These are phyloP conservation scores for Suillus occidentalis DNA, from an alignment of 768 basidiomycete genomes.

Conservation along the genomic window DNA sequence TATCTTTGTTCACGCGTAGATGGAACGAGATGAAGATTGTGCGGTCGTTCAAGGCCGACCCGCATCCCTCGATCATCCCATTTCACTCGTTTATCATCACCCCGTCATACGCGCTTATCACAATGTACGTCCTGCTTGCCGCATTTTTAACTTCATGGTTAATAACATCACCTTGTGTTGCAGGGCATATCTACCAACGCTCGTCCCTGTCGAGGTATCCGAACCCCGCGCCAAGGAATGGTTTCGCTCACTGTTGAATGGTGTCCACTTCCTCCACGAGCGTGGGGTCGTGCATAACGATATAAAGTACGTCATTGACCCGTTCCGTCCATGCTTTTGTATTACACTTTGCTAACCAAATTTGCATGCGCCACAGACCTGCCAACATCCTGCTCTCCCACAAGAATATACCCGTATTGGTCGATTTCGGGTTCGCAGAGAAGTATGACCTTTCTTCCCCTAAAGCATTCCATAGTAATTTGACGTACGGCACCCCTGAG, in stretches of 20 bases:
- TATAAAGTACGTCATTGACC: conserved; percentile 66
- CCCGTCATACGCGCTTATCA: conserved; percentile 85
- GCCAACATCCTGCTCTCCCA: conserved; percentile 88
- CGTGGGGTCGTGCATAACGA: conserved; percentile 91
- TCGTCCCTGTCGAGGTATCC: conserved; percentile 85
- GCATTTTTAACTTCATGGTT: conserved; percentile 11
- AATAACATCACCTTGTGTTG: conserved; percentile 8
- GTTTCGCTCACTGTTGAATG: conserved; percentile 82
- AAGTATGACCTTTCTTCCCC: conserved; percentile 65
- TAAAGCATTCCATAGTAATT: conserved; percentile 77
- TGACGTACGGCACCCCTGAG: conserved; percentile 91
- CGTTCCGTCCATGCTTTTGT: neutral
- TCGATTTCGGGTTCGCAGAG: conserved; percentile 97
- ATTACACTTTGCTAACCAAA: neutral
- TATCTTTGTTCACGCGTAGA: conserved; percentile 36
- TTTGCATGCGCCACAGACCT: conserved; percentile 49
- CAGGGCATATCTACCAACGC: conserved; percentile 85
- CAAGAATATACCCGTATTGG: conserved; percentile 79
- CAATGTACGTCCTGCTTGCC: conserved; percentile 63
- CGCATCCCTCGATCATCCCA: conserved; percentile 88
- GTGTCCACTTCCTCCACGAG: conserved; percentile 79
- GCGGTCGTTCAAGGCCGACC: conserved; percentile 75
- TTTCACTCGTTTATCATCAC: conserved; percentile 96
- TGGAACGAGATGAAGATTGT: conserved; percentile 99
- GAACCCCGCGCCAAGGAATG: conserved; percentile 76